These are phyloP conservation scores for Pyrenopolyporus hunteri DNA, from an alignment of 495 filamentous ascomycete genomes.

Conservation along the genomic window DNA sequence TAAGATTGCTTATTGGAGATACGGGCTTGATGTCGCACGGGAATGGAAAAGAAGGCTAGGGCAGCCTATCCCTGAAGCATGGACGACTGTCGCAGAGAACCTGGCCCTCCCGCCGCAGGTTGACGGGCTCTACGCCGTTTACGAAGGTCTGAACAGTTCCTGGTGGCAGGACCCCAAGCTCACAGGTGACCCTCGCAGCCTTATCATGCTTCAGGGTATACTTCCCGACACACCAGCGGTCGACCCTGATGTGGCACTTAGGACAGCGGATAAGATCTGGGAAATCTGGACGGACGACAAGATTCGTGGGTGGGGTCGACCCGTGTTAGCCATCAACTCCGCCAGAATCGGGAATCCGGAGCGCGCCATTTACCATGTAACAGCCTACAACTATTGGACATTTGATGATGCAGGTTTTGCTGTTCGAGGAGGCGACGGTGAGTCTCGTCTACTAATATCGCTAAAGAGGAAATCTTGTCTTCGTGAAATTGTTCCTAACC, in stretches of 20 bases:
- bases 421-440: constrained; percentile 43
- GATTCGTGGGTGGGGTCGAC: constrained; percentile 52
- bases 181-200: constrained; percentile 48
- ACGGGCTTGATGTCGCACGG: constrained; percentile 47
- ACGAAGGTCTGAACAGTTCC: constrained; percentile 49
- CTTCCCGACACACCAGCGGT: constrained; percentile 47
- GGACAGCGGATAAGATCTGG: constrained; percentile 44
- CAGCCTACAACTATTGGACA: constrained; percentile 44
- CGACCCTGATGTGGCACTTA: constrained; percentile 41
- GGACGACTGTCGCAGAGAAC: constrained; percentile 44
- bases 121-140: constrained; percentile 46
- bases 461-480: neutral
- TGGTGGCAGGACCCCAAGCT: constrained; percentile 45
- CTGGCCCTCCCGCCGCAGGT: constrained; percentile 46
- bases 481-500: constrained; percentile 4
- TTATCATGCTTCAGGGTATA: constrained; percentile 47
- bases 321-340: constrained; percentile 48
- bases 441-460: neutral
- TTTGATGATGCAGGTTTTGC: constrained; percentile 53
- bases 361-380: constrained; percentile 45
- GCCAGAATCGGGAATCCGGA: constrained; percentile 44
- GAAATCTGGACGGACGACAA: constrained; percentile 49
- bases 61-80: constrained; percentile 42
- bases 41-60: constrained; percentile 41
- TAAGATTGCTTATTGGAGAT: constrained; percentile 55